A percentile compares a stretch with the other conserved stretches of the same genome.
These are phyloP conservation scores for Venturia nashicola DNA, from an alignment of 2,329 filamentous ascomycete genomes.

Conservation along the genomic window DNA sequence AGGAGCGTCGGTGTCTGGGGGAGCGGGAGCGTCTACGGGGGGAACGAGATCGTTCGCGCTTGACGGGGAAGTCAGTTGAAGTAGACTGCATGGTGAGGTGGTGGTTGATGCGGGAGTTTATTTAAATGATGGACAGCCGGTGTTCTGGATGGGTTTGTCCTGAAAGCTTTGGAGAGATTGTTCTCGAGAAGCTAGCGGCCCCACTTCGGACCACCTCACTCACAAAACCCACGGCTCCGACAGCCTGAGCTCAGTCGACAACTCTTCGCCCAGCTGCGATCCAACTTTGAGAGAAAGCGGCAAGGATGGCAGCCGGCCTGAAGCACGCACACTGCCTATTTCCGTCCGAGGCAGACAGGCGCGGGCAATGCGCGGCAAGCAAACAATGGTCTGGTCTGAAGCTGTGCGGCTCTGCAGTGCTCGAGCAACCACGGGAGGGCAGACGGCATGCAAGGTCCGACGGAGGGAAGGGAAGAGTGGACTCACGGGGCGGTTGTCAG, in stretches of 20 bases:
- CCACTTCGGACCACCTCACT: too few relatives aligned
- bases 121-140: neutral
- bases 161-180: neutral
- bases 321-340: neutral
- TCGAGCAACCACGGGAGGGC: neutral
- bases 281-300: neutral
- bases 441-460: neutral
- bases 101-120: neutral
- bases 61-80: conserved; percentile 3
- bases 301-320: neutral
- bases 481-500: neutral
- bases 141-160: neutral
- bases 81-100: neutral
- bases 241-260: too few relatives aligned
- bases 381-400: neutral
- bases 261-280: neutral
- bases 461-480: neutral
- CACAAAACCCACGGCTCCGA: neutral
- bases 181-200: neutral
- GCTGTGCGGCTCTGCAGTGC: neutral
- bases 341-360: too few relatives aligned
- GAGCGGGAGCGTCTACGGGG: conserved; percentile 47
- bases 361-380: too few relatives aligned
- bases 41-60: conserved; percentile 30
- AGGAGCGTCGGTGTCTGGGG: conserved; percentile 42